phyloP scores from a whole-genome alignment of 2,329 filamentous ascomycete species.

The Blastomyces silverae region DNA sequence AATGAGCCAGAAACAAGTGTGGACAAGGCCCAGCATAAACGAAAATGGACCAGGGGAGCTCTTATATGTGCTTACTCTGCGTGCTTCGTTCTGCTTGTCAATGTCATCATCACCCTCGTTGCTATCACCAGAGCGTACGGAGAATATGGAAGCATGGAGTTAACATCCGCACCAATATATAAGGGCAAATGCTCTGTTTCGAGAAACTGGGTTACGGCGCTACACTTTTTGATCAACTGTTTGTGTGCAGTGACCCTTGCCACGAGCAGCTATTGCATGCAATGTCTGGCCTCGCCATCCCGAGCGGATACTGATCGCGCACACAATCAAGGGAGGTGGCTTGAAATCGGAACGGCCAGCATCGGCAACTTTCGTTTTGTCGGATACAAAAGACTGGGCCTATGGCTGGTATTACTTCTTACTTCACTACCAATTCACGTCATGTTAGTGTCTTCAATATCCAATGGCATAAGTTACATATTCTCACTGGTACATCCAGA shows the following conservation, averaged over 20 bases:
- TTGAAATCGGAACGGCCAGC: conserved; percentile 30
- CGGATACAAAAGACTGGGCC: background rate
- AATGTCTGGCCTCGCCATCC: conserved; percentile 30
- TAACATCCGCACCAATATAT: conserved; percentile 13
- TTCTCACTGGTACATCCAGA: conserved; percentile 10
- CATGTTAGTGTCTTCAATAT: conserved; percentile 15
- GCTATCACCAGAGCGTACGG: conserved; percentile 6
- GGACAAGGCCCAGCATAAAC: background rate
- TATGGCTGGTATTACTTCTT: conserved; percentile 17
- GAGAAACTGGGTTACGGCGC: conserved; percentile 19
- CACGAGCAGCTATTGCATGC: conserved; percentile 35
- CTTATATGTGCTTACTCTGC: conserved; percentile 13
- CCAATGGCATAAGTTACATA: conserved; percentile 1
- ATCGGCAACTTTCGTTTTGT: conserved; percentile 25
- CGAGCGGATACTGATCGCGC: conserved; percentile 30
- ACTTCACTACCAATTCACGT: conserved; percentile 21
- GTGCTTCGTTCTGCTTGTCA: conserved; percentile 17
- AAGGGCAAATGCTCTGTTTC: conserved; percentile 17
- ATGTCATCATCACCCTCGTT: conserved; percentile 16
- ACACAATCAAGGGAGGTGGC: conserved; percentile 27
- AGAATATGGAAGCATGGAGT: background rate
- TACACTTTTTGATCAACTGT: conserved; percentile 34
- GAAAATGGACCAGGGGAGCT: conserved; percentile 13
- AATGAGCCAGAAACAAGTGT: background rate
- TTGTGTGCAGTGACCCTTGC: conserved; percentile 30